Conservation (phyloP, 495 filamentous ascomycete species). For the Neurospora intermedia region DNA sequence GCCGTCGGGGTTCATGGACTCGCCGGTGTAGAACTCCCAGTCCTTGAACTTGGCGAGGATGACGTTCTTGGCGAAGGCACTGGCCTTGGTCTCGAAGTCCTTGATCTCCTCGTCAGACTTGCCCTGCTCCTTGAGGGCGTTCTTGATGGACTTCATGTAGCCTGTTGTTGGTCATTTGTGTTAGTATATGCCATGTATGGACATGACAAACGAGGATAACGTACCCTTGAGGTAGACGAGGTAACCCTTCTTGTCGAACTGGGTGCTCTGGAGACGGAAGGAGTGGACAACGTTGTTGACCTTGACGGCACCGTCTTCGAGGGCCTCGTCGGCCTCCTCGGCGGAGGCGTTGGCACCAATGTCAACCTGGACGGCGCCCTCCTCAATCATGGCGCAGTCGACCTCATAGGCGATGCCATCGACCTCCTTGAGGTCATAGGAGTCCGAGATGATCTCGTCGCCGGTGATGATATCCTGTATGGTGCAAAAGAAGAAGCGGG, state of each 20-base stretch:
- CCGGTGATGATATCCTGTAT: slow-evolving; percentile 74
- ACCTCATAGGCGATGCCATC: slow-evolving; percentile 74
- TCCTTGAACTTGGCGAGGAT: slow-evolving; percentile 80
- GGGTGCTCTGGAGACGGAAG: slow-evolving; percentile 72
- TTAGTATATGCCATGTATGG: neutral
- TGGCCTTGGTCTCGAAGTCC: slow-evolving; percentile 65
- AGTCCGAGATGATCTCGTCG: slow-evolving; percentile 95
- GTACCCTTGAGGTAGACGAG: slow-evolving; percentile 70
- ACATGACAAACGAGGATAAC: neutral
- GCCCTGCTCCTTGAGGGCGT: slow-evolving; percentile 49
- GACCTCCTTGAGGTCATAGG: slow-evolving; percentile 65
- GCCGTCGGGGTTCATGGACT: slow-evolving; percentile 82
- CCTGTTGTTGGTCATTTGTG: slow-evolving; percentile 28
- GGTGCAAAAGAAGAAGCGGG: slow-evolving; percentile 3
- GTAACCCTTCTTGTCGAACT: slow-evolving; percentile 78
- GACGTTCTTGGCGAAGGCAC: slow-evolving; percentile 63
- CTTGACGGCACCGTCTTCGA: slow-evolving; percentile 57
- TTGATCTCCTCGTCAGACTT: slow-evolving; percentile 54
- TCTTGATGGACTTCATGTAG: slow-evolving; percentile 85
- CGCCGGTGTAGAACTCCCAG: slow-evolving; percentile 87
- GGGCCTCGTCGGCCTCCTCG: slow-evolving; percentile 67
- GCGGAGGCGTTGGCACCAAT: slow-evolving; percentile 96
- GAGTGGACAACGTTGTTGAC: slow-evolving; percentile 94
- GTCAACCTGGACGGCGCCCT: slow-evolving; percentile 64
- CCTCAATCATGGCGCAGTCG: slow-evolving; percentile 78